phyloP scores from a whole-genome alignment of 495 filamentous ascomycete species.

The Penicillium canescens region DNA sequence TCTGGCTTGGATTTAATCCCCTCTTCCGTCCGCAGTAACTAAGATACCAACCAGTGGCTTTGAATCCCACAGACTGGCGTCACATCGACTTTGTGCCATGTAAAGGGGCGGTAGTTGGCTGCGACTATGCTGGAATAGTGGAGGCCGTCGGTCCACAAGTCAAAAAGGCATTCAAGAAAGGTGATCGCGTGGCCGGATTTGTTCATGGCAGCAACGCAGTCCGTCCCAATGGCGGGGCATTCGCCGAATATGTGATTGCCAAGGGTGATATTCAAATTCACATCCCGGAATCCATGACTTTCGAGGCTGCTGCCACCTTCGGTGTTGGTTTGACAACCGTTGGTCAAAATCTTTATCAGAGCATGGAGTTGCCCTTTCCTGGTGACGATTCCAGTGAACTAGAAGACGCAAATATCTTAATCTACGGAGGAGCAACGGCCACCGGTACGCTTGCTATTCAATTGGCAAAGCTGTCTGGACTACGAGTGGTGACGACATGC shows the following conservation, averaged over 20 bases:
- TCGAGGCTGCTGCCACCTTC: conserved; percentile 53
- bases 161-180: conserved; percentile 33
- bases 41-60: conserved; percentile 33
- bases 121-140: conserved; percentile 57
- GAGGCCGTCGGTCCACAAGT: conserved; percentile 50
- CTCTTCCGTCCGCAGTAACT: not conserved
- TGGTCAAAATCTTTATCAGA: conserved; percentile 33
- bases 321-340: conserved; percentile 51
- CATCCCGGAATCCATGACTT: conserved; percentile 50
- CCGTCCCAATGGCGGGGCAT: conserved; percentile 49
- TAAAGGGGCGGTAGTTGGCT: conserved; percentile 44
- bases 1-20: not conserved
- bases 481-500: conserved; percentile 42
- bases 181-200: conserved; percentile 53
- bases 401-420: conserved; percentile 25
- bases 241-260: conserved; percentile 51
- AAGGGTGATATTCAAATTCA: conserved; percentile 50
- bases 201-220: conserved; percentile 47
- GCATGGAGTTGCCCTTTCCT: conserved; percentile 25
- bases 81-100: conserved; percentile 34
- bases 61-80: conserved; percentile 61
- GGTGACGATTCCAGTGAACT: not conserved
- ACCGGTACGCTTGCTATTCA: conserved; percentile 46
- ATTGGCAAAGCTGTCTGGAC: conserved; percentile 38
- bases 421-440: conserved; percentile 46